phyloP scores from a whole-genome alignment of 2,329 filamentous ascomycete genomes.

The Laburnicola sp. region DNA sequence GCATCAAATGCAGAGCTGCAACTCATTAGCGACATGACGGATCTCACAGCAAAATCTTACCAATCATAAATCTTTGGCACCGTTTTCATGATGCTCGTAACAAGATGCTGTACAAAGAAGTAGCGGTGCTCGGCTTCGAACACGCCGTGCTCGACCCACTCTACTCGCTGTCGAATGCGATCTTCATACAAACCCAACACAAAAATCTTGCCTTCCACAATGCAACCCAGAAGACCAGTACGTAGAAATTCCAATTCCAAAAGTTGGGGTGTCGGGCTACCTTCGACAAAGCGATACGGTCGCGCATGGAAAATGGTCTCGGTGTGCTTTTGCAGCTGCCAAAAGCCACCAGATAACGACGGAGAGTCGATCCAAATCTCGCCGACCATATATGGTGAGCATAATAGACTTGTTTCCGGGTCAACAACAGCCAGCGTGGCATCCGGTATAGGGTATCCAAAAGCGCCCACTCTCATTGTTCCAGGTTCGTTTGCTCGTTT shows the following conservation, averaged over 20 bases:
- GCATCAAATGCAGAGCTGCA: slow-evolving; percentile 85
- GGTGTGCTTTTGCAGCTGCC: slow-evolving; percentile 95
- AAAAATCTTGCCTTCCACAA: slow-evolving; percentile 95
- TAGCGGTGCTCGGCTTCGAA: slow-evolving; percentile 90
- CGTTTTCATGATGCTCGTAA: slow-evolving; percentile 93
- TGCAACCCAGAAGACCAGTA: slow-evolving; percentile 87
- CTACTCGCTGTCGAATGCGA: slow-evolving; percentile 90
- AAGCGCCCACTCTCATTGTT: slow-evolving; percentile 86
- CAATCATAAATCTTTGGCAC: slow-evolving; percentile 96
- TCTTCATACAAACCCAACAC: slow-evolving; percentile 96
- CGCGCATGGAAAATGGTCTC: slow-evolving; percentile 97
- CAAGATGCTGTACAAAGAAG: slow-evolving; percentile 97
- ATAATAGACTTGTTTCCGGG: slow-evolving; percentile 87
- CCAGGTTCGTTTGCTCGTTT: slow-evolving; percentile 81
- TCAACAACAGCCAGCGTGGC: slow-evolving; percentile 93
- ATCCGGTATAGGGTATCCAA: slow-evolving; percentile 96
- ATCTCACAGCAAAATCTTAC: slow-evolving; percentile 25
- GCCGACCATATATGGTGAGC: slow-evolving; percentile 83
- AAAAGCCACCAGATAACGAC: slow-evolving; percentile 93
- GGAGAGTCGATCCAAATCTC: slow-evolving; percentile 99
- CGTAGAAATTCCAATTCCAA: slow-evolving; percentile 93
- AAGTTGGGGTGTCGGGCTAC: slow-evolving; percentile 84
- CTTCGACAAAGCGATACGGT: slow-evolving; percentile 90
- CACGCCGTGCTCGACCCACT: slow-evolving; percentile 94
- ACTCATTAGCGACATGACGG: slow-evolving; percentile 15